Evolutionary conservation across 2,329 filamentous ascomycete species (phyloP).

Genomic region (Truncatella angustata): DNA sequence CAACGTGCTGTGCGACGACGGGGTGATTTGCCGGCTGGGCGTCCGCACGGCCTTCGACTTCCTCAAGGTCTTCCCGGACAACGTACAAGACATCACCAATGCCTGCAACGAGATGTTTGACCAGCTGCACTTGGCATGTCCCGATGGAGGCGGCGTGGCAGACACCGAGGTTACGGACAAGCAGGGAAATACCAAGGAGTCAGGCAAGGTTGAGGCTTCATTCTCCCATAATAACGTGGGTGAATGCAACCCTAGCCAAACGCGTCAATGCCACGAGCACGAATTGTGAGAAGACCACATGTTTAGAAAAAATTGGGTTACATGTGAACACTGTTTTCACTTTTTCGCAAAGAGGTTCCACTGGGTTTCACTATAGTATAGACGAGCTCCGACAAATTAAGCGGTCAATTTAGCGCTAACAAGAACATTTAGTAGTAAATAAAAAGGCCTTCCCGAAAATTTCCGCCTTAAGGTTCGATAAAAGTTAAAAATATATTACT

Average conservation of each 20-base stretch:
- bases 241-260: neutral
- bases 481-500: too few species aligned
- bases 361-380: too few species aligned
- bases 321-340: too few species aligned
- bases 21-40: neutral
- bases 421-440: too few species aligned
- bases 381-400: too few species aligned
- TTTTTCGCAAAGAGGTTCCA: too few species aligned
- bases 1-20: neutral
- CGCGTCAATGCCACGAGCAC: neutral
- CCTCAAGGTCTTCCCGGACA: constrained; percentile 1
- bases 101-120: constrained; percentile 5
- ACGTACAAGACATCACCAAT: neutral
- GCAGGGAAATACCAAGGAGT: neutral
- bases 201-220: neutral
- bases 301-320: too few species aligned
- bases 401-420: too few species aligned
- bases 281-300: too few species aligned
- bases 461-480: too few species aligned
- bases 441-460: too few species aligned
- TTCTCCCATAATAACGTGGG: neutral
- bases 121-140: neutral
- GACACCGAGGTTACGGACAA: neutral
- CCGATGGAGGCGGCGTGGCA: constrained; percentile 1
- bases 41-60: neutral